A percentile compares a stretch with the other conserved stretches of the same genome.
These are phyloP conservation scores for Heliamphora pulchella DNA, from an alignment of 179 eudicot genomes.

Conservation along the genomic window DNA sequence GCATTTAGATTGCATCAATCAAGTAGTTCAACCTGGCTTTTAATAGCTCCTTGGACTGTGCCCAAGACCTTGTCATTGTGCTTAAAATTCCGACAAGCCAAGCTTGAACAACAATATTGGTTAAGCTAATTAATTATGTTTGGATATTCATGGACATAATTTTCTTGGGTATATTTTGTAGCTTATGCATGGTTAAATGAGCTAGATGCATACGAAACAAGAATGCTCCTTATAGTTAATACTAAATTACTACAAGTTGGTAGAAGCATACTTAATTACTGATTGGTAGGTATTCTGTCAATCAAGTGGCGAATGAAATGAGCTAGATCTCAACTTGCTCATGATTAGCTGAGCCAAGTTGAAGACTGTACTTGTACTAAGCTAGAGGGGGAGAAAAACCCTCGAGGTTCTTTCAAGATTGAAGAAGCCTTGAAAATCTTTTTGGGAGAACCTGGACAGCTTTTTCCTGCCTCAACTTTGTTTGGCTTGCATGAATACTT, in stretches of 20 bases:
- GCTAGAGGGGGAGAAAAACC: background rate
- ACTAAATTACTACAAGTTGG: too few species aligned
- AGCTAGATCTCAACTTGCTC: background rate
- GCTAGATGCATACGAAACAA: too few species aligned
- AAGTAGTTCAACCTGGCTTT: background rate
- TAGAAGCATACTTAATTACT: too few species aligned
- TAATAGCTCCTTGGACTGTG: background rate
- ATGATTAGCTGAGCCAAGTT: background rate
- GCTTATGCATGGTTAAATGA: background rate
- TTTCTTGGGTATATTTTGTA: too few species aligned
- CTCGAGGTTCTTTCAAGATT: background rate
- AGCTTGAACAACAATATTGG: background rate
- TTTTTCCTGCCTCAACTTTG: background rate
- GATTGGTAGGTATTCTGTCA: background rate
- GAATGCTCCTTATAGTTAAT: too few species aligned
- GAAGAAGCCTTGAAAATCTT: background rate
- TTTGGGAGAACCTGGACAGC: background rate
- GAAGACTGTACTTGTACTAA: background rate
- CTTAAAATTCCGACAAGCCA: background rate
- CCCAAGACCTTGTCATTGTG: background rate
- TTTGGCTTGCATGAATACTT: background rate
- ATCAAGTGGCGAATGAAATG: background rate
- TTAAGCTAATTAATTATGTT: background rate
- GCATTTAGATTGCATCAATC: background rate
- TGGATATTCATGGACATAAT: too few species aligned